Evolutionary conservation across 768 basidiomycete genomes (phyloP).

Genomic region (Termitomyces sp.): DNA sequence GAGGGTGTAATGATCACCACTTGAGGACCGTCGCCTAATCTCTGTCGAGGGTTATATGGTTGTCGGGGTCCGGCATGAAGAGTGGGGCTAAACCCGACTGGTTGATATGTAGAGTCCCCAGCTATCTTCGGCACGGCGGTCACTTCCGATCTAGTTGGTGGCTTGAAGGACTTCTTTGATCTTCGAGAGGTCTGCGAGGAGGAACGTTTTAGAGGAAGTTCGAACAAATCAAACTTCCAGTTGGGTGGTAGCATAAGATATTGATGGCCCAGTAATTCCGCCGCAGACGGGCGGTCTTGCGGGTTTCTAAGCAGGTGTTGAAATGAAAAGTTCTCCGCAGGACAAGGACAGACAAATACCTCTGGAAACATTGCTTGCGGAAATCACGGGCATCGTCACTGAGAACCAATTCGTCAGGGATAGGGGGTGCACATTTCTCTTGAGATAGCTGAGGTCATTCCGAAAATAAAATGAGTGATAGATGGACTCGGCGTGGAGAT

Average conservation of each 20-base stretch:
- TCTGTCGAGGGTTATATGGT: constrained; percentile 3
- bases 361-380: constrained; percentile 71
- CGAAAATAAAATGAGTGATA: not conserved
- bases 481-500: not conserved
- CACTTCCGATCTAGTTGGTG: not conserved
- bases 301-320: constrained; percentile 49
- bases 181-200: constrained; percentile 10
- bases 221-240: constrained; percentile 39
- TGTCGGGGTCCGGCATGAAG: not conserved
- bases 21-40: constrained; percentile 23
- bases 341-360: constrained; percentile 37
- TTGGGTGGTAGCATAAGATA: constrained; percentile 55
- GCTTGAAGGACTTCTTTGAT: constrained; percentile 7
- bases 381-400: constrained; percentile 68
- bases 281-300: constrained; percentile 63
- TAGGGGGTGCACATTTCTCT: constrained; percentile 66
- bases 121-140: constrained; percentile 1
- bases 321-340: not conserved
- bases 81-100: not conserved
- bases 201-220: constrained; percentile 7
- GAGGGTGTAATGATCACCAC: constrained; percentile 32
- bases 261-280: constrained; percentile 58
- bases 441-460: constrained; percentile 52
- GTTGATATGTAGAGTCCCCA: constrained; percentile 1
- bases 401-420: constrained; percentile 66